A percentile compares a stretch with the other conserved stretches of the same genome.
phyloP scores from a whole-genome alignment of 2,329 filamentous ascomycete species.

The Anthostomella pinea region DNA sequence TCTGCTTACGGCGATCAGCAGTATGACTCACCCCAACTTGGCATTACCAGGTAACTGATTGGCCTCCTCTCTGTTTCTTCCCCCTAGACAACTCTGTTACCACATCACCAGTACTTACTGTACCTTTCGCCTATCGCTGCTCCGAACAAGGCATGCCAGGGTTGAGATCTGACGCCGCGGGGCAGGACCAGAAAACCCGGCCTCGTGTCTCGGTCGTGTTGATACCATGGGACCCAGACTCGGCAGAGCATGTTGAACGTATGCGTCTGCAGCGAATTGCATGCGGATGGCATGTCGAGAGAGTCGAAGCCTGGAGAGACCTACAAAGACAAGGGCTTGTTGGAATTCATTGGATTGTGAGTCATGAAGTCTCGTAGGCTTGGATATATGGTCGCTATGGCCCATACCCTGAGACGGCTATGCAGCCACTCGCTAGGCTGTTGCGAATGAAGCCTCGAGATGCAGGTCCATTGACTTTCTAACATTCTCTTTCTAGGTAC shows the following conservation, averaged over 20 bases:
- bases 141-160: too few relatives aligned
- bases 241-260: constrained; percentile 18
- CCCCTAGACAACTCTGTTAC: too few relatives aligned
- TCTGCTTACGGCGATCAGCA: too few relatives aligned
- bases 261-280: constrained; percentile 20
- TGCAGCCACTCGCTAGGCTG: background rate
- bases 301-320: constrained; percentile 15
- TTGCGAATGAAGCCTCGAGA: background rate
- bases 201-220: too few relatives aligned
- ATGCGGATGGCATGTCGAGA: constrained; percentile 19
- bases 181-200: too few relatives aligned
- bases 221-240: constrained; percentile 21
- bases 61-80: too few relatives aligned
- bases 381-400: background rate
- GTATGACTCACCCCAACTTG: too few relatives aligned
- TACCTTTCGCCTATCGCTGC: too few relatives aligned
- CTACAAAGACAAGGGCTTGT: constrained; percentile 12
- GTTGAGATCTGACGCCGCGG: too few relatives aligned
- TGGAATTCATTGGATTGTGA: constrained; percentile 21
- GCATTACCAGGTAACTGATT: too few relatives aligned
- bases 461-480: background rate
- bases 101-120: too few relatives aligned
- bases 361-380: background rate
- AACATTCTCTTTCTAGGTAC: constrained; percentile 12
- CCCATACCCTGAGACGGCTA: background rate